Evolutionary conservation across 495 filamentous ascomycete species (phyloP), one percentile per base, ranked within the genome.

Genomic region (Amphirosellinia nigrospora): DNA sequence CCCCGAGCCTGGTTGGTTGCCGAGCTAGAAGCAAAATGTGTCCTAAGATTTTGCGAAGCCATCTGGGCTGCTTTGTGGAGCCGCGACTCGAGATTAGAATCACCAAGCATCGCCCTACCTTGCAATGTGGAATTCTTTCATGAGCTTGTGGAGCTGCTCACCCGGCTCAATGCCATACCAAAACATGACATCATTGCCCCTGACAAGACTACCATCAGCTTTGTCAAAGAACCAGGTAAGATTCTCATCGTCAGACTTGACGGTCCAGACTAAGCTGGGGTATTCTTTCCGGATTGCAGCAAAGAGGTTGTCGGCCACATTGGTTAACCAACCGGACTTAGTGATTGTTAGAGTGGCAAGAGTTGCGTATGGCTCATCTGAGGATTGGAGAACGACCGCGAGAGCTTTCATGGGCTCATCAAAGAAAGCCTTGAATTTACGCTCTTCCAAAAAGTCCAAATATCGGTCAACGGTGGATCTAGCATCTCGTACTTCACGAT

Each of bases 191-290:
- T 96, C 90, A 64, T 93, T 93, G 62, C 93, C 88, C 39, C 89
- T 87, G 55, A 91, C 92, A 69, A 98, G 84, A 80, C 92, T 97
- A 58, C 96, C 96, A 70, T 97, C 93, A 10, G 96, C 92, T 85
- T 97, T 97, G 82, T 97, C 95, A 71, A 96, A 97, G 85, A 98
- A 98, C 96, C 96, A 99, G 34, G 92, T 94, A 74, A 99, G 85
- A 79, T 98, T 98, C 86, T 98, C 96, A 71, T 99, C 96, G 70
- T 96, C 93, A 74, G 94, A 91, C 83, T 93, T 94, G 50, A 98
- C 96, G n/a, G 94, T 97, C 95, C 96, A 99, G 41, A 94, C 90
- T 64, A 98, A 87, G 82, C 91, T 94, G 70, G 93, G 89, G 78
- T 93, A 92, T 75, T 98, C 94, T 81, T 95, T 96, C 84, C 94